A percentile compares a stretch with the other conserved stretches of the same genome.
Evolutionary conservation across 2,329 filamentous ascomycete genomes (phyloP).

Genomic region (Diplodia mutila): DNA sequence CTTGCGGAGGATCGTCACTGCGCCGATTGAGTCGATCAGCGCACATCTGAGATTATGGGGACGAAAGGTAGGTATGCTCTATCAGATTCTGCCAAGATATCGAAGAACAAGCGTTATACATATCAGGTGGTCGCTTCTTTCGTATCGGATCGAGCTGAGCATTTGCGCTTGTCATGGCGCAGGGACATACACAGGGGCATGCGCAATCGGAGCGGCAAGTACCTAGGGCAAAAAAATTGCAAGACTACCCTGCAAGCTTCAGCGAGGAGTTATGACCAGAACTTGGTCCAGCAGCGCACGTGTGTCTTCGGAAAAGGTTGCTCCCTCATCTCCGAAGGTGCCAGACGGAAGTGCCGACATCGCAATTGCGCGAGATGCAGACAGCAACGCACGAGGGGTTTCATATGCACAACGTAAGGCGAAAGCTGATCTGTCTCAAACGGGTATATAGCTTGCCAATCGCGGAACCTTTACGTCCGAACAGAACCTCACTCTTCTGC

Average conservation of each 20-base stretch:
- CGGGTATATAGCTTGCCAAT: constrained; percentile 9
- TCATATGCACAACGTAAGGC: neutral
- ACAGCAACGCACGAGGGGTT: neutral
- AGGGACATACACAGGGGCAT: neutral
- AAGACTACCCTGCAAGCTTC: neutral
- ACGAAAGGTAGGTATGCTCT: too few species aligned
- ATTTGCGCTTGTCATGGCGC: neutral
- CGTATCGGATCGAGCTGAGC: neutral
- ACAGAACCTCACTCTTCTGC: neutral
- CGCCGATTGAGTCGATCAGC: neutral
- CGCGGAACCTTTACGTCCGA: neutral
- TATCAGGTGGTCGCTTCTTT: neutral
- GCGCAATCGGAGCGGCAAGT: constrained; percentile 8
- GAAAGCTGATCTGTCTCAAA: constrained; percentile 7
- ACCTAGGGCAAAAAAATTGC: neutral
- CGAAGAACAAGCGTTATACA: neutral
- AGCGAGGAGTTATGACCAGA: neutral
- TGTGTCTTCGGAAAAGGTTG: neutral
- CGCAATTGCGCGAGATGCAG: neutral
- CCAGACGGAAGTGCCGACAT: neutral
- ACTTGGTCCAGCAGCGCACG: neutral
- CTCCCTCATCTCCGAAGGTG: neutral
- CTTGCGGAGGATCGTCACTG: neutral
- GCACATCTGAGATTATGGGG: neutral
- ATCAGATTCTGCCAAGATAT: neutral